phyloP scores from a whole-genome alignment of 2,329 filamentous ascomycete species.

The Macrophomina phaseolina region DNA sequence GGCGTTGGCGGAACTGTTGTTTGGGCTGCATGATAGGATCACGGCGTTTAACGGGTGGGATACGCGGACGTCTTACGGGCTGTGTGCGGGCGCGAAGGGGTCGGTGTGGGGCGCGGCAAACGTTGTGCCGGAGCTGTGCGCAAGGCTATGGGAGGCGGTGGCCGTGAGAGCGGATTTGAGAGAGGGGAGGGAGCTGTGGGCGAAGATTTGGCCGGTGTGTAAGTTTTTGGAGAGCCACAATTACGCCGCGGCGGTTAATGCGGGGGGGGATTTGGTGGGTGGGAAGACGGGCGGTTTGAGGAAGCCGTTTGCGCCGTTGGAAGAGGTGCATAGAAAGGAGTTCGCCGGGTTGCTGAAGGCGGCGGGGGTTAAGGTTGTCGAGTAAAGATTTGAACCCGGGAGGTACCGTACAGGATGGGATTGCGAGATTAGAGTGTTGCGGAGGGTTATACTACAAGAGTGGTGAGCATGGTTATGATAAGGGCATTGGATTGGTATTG shows the following conservation, averaged over 20 bases:
- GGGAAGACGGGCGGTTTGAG: constrained; percentile 55
- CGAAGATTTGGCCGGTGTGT: constrained; percentile 57
- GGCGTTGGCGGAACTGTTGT: constrained; percentile 56
- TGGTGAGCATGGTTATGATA: no score
- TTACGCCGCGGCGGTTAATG: constrained; percentile 57
- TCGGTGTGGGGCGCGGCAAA: constrained; percentile 60
- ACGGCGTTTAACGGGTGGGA: constrained; percentile 62
- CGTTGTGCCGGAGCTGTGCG: constrained; percentile 56
- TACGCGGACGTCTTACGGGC: constrained; percentile 59
- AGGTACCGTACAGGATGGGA: no score
- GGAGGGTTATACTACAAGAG: no score
- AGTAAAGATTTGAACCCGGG: no score
- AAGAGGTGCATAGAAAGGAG: constrained; percentile 41
- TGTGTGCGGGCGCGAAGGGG: constrained; percentile 57
- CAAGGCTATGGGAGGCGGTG: constrained; percentile 56
- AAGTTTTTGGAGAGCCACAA: constrained; percentile 58
- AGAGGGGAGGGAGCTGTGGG: constrained; percentile 54
- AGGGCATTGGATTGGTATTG: no score
- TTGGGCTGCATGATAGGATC: constrained; percentile 49
- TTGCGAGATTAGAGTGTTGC: no score
- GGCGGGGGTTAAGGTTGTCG: constrained; percentile 38
- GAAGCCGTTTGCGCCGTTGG: constrained; percentile 55
- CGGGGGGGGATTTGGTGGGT: constrained; percentile 55
- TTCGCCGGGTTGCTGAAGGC: constrained; percentile 45
- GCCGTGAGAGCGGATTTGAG: constrained; percentile 51